These are phyloP conservation scores for Coffea humblotiana DNA, from an alignment of 305 asterid species.

Conservation along the genomic window DNA sequence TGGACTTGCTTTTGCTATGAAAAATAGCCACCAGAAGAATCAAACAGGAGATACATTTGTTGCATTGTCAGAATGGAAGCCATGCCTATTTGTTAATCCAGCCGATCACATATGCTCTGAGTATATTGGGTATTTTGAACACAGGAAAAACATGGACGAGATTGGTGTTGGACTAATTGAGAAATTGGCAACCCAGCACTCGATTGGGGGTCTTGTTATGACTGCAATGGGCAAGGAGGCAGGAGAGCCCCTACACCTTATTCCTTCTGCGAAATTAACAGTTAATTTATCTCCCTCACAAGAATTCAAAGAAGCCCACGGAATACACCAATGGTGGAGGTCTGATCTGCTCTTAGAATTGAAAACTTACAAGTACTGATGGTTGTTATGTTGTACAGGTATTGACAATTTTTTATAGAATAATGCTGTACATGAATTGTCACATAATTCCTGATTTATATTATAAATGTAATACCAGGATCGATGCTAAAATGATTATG, in stretches of 20 bases:
- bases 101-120: slow-evolving; percentile 79
- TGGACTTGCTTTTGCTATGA: slow-evolving; percentile 87
- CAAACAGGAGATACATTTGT: slow-evolving; percentile 45
- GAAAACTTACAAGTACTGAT: slow-evolving; percentile 41
- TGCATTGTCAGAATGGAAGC: slow-evolving; percentile 66
- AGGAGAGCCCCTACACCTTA: slow-evolving; percentile 77
- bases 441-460: not conserved
- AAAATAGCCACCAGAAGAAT: slow-evolving; percentile 36
- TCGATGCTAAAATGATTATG: not conserved
- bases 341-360: slow-evolving; percentile 50
- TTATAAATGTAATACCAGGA: not conserved
- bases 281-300: slow-evolving; percentile 54
- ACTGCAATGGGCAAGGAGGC: slow-evolving; percentile 59
- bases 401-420: not conserved
- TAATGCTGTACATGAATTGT: not conserved
- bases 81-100: slow-evolving; percentile 68
- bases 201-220: slow-evolving; percentile 73
- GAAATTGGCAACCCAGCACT: slow-evolving; percentile 81
- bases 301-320: slow-evolving; percentile 84
- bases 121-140: slow-evolving; percentile 86
- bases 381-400: slow-evolving; percentile 8
- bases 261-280: slow-evolving; percentile 75
- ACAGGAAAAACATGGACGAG: slow-evolving; percentile 76
- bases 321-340: slow-evolving; percentile 98
- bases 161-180: slow-evolving; percentile 80